Evolutionary conservation across 2,329 filamentous ascomycete genomes (phyloP).

Genomic region (Phialophora verrucosa): DNA sequence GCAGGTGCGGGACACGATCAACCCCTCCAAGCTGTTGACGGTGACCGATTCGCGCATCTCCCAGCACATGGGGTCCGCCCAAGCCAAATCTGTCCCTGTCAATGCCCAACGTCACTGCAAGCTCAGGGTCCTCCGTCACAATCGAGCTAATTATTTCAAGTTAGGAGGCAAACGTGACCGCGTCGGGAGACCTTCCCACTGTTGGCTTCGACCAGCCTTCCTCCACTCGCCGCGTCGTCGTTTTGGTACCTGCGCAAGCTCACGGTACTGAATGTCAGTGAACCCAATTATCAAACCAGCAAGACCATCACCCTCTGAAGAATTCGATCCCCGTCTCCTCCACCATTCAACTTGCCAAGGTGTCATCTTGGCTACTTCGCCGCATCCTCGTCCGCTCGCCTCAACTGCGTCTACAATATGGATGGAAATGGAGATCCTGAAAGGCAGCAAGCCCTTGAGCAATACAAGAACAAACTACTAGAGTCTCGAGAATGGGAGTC

Average conservation of each 20-base stretch:
- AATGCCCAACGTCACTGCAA: slow-evolving; percentile 9
- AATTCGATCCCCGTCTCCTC: background rate
- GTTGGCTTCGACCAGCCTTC: slow-evolving; percentile 1
- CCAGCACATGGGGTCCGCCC: slow-evolving; percentile 12
- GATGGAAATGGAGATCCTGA: slow-evolving; percentile 55
- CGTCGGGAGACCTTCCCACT: slow-evolving; percentile 26
- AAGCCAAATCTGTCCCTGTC: slow-evolving; percentile 2
- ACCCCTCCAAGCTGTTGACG: slow-evolving; percentile 18
- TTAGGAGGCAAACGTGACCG: slow-evolving; percentile 12
- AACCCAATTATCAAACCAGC: slow-evolving; percentile 8
- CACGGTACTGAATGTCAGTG: slow-evolving; percentile 7
- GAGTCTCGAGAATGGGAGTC: slow-evolving; percentile 99
- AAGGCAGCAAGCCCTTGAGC: slow-evolving; percentile 71
- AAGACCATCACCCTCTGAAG: background rate
- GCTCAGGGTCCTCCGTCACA: background rate
- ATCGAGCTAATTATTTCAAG: background rate
- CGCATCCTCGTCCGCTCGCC: background rate
- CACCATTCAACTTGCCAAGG: background rate
- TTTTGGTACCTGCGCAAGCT: slow-evolving; percentile 36
- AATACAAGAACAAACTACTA: slow-evolving; percentile 80
- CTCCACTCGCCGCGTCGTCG: slow-evolving; percentile 28
- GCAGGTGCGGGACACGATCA: slow-evolving; percentile 19
- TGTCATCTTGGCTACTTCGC: background rate
- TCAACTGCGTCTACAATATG: slow-evolving; percentile 34
- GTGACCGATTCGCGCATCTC: slow-evolving; percentile 10